Base-by-base conservation (phyloP, 2,329 filamentous ascomycete genomes). In the Grosmannia huntii region DNA sequence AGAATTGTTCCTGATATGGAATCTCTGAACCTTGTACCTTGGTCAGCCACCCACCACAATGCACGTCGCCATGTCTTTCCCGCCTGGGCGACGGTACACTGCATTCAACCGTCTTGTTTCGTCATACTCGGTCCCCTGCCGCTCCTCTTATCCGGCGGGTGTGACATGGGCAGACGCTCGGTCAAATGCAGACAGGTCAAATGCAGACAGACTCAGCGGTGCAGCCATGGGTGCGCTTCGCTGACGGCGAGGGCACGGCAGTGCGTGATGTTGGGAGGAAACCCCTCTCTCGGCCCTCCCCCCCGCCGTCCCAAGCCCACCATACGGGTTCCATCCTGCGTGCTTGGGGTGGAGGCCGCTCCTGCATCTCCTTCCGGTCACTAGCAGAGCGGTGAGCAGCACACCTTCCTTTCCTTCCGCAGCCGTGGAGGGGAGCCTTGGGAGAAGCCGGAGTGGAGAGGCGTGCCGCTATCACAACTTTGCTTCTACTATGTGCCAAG, bases 321-420 rank as follows among this genome's bases (percentile, higher is more conserved):
- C 61, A 62, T 55, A 60, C 60, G 61, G 61, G 58, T 57, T 27
- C 23, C 58, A 58, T 48, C 61, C 61, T 60, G 56, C 38, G 25
- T 53, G 51, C 53, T 12, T 9, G 16, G 53, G 57, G 60, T 61
- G 60, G 61, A 52, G 36, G 46, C 53, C 55, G 57, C 44, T 38
- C 38, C 14, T 55, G 53, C 53, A 46, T 19, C n/a, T 23, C n/a
- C 33, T 31, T 31, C 28, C 60, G 57, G 52, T 36, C 52, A 25
- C 31, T 56, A 41, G 31, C 54, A 60, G 55, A 52, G 57, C 58
- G 59, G 60, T 60, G 60, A 62, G 53, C 5, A 41, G 25, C 53
- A 55, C 53, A 55, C 53, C 53, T 55, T 28, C 33, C 11, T 3
- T 27, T 25, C 48, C 23, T 28, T 50, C 23, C 23, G 48, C 48